A percentile compares a stretch with the other conserved stretches of the same genome.
These are phyloP conservation scores for Articulospora tetracladia DNA, from an alignment of 495 filamentous ascomycete genomes.

Conservation along the genomic window DNA sequence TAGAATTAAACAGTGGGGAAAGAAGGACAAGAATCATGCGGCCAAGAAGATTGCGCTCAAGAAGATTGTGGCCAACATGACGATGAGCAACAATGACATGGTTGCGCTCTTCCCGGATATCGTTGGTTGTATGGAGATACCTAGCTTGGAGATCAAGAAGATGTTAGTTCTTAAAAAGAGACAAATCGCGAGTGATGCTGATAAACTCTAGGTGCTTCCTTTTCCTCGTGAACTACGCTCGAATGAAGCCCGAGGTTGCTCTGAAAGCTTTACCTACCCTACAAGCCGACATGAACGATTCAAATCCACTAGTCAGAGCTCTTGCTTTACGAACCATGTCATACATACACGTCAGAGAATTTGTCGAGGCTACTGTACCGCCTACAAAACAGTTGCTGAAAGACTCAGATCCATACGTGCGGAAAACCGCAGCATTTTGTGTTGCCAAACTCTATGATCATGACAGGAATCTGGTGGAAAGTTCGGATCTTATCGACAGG, in stretches of 20 bases:
- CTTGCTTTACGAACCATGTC: slow-evolving; percentile 93
- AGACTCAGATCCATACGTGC: slow-evolving; percentile 92
- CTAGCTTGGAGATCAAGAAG: slow-evolving; percentile 97
- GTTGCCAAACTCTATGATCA: slow-evolving; percentile 99
- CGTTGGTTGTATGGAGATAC: slow-evolving; percentile 89
- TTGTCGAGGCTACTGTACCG: slow-evolving; percentile 84
- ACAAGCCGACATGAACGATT: slow-evolving; percentile 87
- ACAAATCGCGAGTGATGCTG: slow-evolving; percentile 24
- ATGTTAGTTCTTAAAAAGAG: slow-evolving; percentile 50
- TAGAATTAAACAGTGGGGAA: slow-evolving; percentile 91
- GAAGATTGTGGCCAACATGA: slow-evolving; percentile 99
- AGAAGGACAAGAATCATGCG: slow-evolving; percentile 97
- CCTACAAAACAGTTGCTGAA: slow-evolving; percentile 79
- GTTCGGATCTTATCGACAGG: slow-evolving; percentile 85
- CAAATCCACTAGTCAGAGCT: slow-evolving; percentile 88
- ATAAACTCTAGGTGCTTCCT: slow-evolving; percentile 77
- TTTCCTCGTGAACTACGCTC: slow-evolving; percentile 94
- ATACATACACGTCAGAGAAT: slow-evolving; percentile 95
- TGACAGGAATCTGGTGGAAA: slow-evolving; percentile 84
- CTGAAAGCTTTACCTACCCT: slow-evolving; percentile 88
- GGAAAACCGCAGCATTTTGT: slow-evolving; percentile 94
- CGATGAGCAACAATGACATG: slow-evolving; percentile 99
- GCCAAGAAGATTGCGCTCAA: slow-evolving; percentile 98
- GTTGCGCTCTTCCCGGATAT: slow-evolving; percentile 94
- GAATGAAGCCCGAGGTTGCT: slow-evolving; percentile 91